These are phyloP conservation scores for Clausena lansium DNA, from an alignment of 345 rosid genomes.

Conservation along the genomic window DNA sequence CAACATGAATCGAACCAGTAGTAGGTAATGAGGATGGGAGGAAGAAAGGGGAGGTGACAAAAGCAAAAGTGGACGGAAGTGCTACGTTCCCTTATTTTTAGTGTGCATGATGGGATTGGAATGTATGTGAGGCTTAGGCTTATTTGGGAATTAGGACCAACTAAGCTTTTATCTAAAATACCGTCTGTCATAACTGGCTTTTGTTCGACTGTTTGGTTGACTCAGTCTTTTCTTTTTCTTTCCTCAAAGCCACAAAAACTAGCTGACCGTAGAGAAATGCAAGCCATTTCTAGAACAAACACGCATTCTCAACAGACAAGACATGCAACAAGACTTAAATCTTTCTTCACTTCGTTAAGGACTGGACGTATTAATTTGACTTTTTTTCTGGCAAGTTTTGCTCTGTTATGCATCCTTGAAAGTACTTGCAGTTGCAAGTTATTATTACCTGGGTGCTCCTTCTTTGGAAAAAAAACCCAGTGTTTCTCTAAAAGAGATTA, in stretches of 20 bases:
- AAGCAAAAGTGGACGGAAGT: slow-evolving; percentile 8
- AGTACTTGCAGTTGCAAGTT: not conserved
- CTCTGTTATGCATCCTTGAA: not conserved
- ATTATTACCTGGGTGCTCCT: too few relatives aligned
- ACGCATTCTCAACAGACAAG: not conserved
- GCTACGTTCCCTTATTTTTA: slow-evolving; percentile 16
- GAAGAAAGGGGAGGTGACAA: slow-evolving; percentile 26
- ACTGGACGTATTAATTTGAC: not conserved
- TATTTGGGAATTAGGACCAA: slow-evolving; percentile 18
- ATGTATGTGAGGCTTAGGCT: slow-evolving; percentile 9
- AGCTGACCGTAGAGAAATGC: not conserved
- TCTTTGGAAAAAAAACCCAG: too few relatives aligned
- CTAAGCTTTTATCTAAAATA: slow-evolving; percentile 10
- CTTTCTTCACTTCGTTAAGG: not conserved
- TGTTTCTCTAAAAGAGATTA: too few relatives aligned
- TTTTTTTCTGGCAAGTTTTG: not conserved
- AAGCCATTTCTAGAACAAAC: not conserved
- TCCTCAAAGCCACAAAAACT: not conserved
- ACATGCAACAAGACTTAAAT: not conserved
- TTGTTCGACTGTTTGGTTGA: slow-evolving; percentile 21
- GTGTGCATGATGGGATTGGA: not conserved
- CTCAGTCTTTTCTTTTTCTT: slow-evolving; percentile 24
- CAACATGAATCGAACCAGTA: not conserved
- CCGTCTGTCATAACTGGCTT: not conserved
- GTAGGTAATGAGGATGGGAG: slow-evolving; percentile 10